Evolutionary conservation across 495 filamentous ascomycete species (phyloP).

Genomic region (Penicillium egyptiacum): DNA sequence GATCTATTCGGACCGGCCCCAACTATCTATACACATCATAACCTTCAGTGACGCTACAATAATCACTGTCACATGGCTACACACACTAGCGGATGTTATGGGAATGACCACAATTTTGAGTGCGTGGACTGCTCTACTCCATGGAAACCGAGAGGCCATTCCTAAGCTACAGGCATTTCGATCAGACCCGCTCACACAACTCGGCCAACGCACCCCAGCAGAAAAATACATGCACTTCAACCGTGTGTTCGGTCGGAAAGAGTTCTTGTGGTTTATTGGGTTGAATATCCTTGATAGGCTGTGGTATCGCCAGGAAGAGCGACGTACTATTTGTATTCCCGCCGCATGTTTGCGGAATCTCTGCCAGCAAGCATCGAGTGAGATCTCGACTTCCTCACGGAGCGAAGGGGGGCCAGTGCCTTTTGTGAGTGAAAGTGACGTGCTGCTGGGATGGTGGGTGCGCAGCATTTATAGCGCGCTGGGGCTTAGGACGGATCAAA

Average conservation of each 20-base stretch:
- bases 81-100: constrained; percentile 2
- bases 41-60: background rate
- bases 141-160: background rate
- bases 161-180: background rate
- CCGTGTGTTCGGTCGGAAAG: background rate
- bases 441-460: constrained; percentile 1
- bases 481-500: background rate
- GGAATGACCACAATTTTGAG: background rate
- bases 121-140: background rate
- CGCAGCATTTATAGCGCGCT: background rate
- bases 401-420: background rate
- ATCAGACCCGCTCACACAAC: constrained; percentile 1
- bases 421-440: constrained; percentile 4
- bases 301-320: constrained; percentile 7
- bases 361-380: background rate
- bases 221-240: constrained; percentile 3
- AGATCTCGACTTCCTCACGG: background rate
- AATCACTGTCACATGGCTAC: background rate
- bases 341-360: background rate
- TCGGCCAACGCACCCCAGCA: background rate
- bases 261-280: constrained; percentile 3
- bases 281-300: background rate
- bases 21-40: background rate
- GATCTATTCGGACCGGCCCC: background rate
- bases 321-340: background rate